Evolutionary conservation across 2,329 filamentous ascomycete species (phyloP).

Genomic region (Diaporthe vexans): DNA sequence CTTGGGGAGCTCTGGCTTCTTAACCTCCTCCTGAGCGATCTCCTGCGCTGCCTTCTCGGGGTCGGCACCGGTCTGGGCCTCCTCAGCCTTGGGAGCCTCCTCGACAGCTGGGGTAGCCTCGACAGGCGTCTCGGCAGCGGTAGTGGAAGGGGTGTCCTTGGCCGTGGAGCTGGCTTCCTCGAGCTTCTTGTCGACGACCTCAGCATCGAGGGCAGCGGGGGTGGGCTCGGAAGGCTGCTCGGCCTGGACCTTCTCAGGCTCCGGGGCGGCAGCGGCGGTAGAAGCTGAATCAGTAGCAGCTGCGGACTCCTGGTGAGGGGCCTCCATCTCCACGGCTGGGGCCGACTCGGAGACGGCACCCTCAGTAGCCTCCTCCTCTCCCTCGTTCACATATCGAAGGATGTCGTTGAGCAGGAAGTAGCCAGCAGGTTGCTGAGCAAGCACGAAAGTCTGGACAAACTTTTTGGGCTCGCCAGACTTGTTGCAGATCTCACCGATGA

Average conservation of each 20-base stretch:
- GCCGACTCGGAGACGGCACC: constrained; percentile 43
- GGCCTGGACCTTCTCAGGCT: constrained; percentile 50
- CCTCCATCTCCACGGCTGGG: constrained; percentile 46
- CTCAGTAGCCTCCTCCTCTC: constrained; percentile 78
- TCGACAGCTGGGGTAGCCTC: constrained; percentile 45
- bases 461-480: constrained; percentile 92
- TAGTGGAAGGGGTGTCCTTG: constrained; percentile 57
- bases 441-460: constrained; percentile 97
- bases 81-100: constrained; percentile 52
- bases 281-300: constrained; percentile 51
- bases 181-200: constrained; percentile 80
- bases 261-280: constrained; percentile 49
- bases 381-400: constrained; percentile 90
- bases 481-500: constrained; percentile 98
- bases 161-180: constrained; percentile 68
- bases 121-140: constrained; percentile 54
- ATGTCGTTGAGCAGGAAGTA: constrained; percentile 99
- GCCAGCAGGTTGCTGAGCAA: constrained; percentile 94
- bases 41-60: constrained; percentile 66
- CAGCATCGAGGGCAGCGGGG: constrained; percentile 56
- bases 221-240: constrained; percentile 51
- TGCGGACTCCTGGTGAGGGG: constrained; percentile 48
- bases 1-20: constrained; percentile 76
- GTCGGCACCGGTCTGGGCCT: constrained; percentile 56
- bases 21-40: constrained; percentile 67